Base-by-base conservation (phyloP, 2,329 filamentous ascomycete genomes). In the Alternaria sp. region DNA sequence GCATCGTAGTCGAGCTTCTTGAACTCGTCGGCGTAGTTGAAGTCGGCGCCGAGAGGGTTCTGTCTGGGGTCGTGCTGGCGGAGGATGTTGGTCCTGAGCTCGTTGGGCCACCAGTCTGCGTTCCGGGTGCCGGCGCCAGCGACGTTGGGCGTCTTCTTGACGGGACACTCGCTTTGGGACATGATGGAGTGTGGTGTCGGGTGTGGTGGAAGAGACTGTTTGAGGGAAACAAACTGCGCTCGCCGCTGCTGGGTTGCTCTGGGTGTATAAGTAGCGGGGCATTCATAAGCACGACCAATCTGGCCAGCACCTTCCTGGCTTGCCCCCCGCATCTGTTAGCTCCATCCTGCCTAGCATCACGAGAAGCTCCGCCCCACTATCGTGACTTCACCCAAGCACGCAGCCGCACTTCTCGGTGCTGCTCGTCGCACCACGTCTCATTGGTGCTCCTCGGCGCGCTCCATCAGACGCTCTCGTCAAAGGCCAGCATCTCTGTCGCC, bases 1-100 rank as follows among this genome's bases (percentile, higher is more conserved):
- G 81, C 90, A 64, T 86, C 82, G 75, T 91, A 92, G 81, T 92
- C 88, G 61, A 93, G 83, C 72, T 81, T 88, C 82, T 91, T 90
- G 84, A 93, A 93, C 28, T 90, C 91, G 26, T 85, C 83, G 17
- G 85, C 85, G 80, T 94, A 94, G 83, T 93, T 87, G 73, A 93
- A 92, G 69, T 90, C 87, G 66, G 85, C 82, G 72, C 81, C 85
- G 67, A 89, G 77, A 0, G 91, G 91, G 79, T 91, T 91, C 67
- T 87, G 87, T 61, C 84, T 82, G 21, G 84, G 74, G 36, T 85
- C 88, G 77, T 92, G 87, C 81, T 93, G 91, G 75, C 91, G 91
- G 57, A 94, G 87, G 73, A 93, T 89, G 82, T 90, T 88, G 69
- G 92, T 84, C 74, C 84, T 87, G 67, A 93, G 81, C 71, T 86